Conservation (phyloP, 345 rosid species). For the Euphorbia lathyris region DNA sequence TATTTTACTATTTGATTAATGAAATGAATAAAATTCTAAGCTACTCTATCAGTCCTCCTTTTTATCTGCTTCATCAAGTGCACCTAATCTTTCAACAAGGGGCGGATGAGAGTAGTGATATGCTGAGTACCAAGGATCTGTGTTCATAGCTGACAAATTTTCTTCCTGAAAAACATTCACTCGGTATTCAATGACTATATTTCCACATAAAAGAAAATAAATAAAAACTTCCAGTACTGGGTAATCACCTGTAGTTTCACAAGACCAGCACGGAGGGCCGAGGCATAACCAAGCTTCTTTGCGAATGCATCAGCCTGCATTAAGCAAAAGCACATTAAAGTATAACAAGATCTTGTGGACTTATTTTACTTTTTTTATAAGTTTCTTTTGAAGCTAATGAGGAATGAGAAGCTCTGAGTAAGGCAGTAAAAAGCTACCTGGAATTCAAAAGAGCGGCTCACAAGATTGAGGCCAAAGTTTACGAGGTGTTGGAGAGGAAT, state of each 20-base stretch:
- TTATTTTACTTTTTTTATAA: background rate
- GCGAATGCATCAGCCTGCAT: conserved; percentile 97
- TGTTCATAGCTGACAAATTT: conserved; percentile 92
- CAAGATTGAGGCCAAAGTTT: conserved; percentile 83
- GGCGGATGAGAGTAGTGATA: conserved; percentile 99
- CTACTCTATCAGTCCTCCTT: conserved; percentile 54
- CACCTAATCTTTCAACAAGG: conserved; percentile 87
- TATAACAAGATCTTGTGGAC: background rate
- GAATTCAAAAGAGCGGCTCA: conserved; percentile 96
- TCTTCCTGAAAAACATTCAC: conserved; percentile 62
- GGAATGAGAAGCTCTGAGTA: background rate
- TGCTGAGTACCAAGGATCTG: conserved; percentile 96
- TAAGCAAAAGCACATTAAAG: conserved; percentile 3
- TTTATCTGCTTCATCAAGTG: conserved; percentile 64
- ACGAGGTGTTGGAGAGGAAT: conserved; percentile 91
- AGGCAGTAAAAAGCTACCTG: conserved; percentile 50
- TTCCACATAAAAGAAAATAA: background rate
- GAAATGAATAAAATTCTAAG: conserved; percentile 18
- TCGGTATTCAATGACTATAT: background rate
- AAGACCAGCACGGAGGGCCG: conserved; percentile 81
- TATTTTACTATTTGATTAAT: background rate
- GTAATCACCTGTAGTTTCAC: conserved; percentile 88
- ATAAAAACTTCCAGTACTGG: background rate
- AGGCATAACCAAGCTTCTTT: conserved; percentile 78
- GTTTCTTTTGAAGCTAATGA: background rate